Base-by-base conservation (phyloP, 495 filamentous ascomycete species). In the Alectoria sarmentosa region DNA sequence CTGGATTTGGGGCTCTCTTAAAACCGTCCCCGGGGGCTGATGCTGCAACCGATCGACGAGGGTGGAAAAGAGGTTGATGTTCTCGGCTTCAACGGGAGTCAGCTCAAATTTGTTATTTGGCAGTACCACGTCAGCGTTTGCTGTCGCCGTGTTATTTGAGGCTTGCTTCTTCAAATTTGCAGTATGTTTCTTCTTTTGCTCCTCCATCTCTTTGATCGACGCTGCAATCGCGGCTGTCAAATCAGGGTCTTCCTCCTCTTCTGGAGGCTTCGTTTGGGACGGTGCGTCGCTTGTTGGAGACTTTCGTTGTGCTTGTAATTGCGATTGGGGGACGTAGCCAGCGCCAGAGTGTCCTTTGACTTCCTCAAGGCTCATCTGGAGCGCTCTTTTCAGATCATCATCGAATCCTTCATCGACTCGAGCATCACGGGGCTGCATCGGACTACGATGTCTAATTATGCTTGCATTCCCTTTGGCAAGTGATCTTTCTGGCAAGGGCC, bases 321-420 rank as follows among this genome's bases (percentile, higher is more conserved):
- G 77, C 15, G 80, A 73, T 65, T 90, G 88, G 6, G 88, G 79
- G 42, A 89, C 83, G 72, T 89, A 92, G 23, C 89, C 89, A 30
- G 83, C 69, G 21, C 82, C 79, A 7, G 76, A 75, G 70, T 88
- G 81, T 46, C 83, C 86, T 71, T 89, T 88, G 39, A 90, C 90
- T 65, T 98, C 94, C 68, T 98, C 94, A 36, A 98, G 77, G 68
- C 94, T 98, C 92, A 98, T 96, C 61, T 96, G 88, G 60, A 98
- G 74, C 7, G 94, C 94, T 68, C 85, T 86, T 71, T 96, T 95
- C 38, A 98, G 78, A 76, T 98, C 94, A 65, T 96, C 93, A 71
- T 98, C 94, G 70, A 95, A 97, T 65, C 92, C 89, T 56, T 93
- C 88, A 58, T 89, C 85, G 17, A 92, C 88, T 65, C 91, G 83